phyloP scores from a whole-genome alignment of 2,329 filamentous ascomycete genomes.

The Mycogone perniciosa region DNA sequence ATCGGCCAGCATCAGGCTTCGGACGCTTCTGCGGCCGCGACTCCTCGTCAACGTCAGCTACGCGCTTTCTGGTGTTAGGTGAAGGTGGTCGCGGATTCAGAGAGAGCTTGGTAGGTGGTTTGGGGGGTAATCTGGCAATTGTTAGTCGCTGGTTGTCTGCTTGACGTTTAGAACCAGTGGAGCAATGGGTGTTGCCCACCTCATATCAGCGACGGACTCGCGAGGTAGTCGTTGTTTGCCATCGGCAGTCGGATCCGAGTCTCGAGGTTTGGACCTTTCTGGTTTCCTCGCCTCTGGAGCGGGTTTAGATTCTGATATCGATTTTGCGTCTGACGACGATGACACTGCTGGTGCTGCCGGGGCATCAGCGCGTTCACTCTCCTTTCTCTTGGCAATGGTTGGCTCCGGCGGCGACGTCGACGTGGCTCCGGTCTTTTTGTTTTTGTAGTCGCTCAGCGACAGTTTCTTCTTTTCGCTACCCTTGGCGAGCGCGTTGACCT shows the following conservation, averaged over 20 bases:
- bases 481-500: conserved; percentile 35
- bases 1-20: conserved; percentile 32
- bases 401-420: conserved; percentile 34
- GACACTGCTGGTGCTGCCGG: conserved; percentile 12
- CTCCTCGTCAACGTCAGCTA: conserved; percentile 38
- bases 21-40: conserved; percentile 40
- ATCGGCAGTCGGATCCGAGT: conserved; percentile 21
- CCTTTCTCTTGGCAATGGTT: conserved; percentile 26
- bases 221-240: conserved; percentile 25
- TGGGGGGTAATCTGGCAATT: conserved; percentile 28
- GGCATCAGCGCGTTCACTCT: conserved; percentile 24
- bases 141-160: neutral
- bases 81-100: conserved; percentile 33
- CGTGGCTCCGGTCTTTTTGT: conserved; percentile 37
- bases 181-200: conserved; percentile 16
- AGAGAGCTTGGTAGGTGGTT: conserved; percentile 27
- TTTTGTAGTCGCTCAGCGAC: conserved; percentile 54
- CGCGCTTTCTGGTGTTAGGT: conserved; percentile 42
- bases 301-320: conserved; percentile 19
- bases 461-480: conserved; percentile 49
- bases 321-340: conserved; percentile 9
- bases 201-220: conserved; percentile 26
- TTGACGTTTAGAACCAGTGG: conserved; percentile 13
- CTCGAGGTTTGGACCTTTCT: conserved; percentile 20
- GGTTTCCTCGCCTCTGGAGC: conserved; percentile 16